Percentiles rank a stretch among this genome's conserved stretches.
Evolutionary conservation across 371 early-diverging fungal species (phyloP).

Genomic region (Mucor ambiguus): DNA sequence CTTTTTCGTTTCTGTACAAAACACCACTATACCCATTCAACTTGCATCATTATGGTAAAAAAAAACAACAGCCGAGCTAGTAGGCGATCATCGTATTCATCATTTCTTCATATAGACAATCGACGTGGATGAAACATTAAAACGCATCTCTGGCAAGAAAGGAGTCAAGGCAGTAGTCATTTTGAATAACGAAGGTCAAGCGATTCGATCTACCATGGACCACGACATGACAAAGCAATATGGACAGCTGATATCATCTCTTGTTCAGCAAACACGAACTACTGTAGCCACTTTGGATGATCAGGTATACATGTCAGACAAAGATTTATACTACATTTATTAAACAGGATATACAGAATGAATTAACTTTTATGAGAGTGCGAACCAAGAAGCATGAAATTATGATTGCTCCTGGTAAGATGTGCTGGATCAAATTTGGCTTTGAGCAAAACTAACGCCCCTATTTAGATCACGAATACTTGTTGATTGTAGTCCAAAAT

Average conservation of each 20-base stretch:
- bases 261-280: conserved; percentile 42
- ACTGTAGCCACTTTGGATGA: conserved; percentile 42
- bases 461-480: conserved; percentile 79
- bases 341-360: conserved; percentile 59
- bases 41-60: background rate
- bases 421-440: no score
- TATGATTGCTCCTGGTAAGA: conserved; percentile 88
- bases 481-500: conserved; percentile 88
- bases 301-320: conserved; percentile 22
- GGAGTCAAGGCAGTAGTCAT: conserved; percentile 82
- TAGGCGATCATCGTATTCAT: no score
- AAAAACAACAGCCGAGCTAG: background rate
- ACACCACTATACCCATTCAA: background rate
- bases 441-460: no score
- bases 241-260: conserved; percentile 41
- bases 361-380: conserved; percentile 90
- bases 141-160: conserved; percentile 82
- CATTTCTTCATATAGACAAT: conserved; percentile 27
- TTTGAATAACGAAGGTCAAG: conserved; percentile 77
- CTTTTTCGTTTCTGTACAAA: background rate
- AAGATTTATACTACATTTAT: background rate
- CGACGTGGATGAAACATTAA: conserved; percentile 93
- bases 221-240: conserved; percentile 79
- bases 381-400: conserved; percentile 94
- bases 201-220: conserved; percentile 89